phyloP scores from a whole-genome alignment of 768 basidiomycete genomes.

The Leccinellum rugosiceps region DNA sequence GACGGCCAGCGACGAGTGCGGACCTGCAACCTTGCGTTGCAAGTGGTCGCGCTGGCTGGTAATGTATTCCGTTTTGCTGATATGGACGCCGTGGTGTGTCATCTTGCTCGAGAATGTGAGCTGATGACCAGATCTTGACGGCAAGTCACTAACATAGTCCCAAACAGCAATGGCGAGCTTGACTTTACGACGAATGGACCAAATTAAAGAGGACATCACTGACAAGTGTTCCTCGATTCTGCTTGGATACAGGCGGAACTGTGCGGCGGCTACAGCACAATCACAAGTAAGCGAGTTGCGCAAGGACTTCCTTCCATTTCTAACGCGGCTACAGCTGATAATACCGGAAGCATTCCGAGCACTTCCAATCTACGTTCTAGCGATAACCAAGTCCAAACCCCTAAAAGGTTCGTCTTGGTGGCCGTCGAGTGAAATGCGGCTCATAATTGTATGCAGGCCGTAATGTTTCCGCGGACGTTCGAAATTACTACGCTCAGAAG shows the following conservation, averaged over 20 bases:
- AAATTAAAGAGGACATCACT: slow-evolving; percentile 82
- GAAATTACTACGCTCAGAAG: slow-evolving; percentile 79
- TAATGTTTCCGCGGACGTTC: slow-evolving; percentile 89
- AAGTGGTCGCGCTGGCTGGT: slow-evolving; percentile 78
- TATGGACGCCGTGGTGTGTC: slow-evolving; percentile 75
- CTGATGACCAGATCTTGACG: slow-evolving; percentile 2
- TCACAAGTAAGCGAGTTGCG: slow-evolving; percentile 61
- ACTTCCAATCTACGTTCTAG: slow-evolving; percentile 77
- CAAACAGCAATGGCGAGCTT: slow-evolving; percentile 66
- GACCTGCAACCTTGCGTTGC: slow-evolving; percentile 80
- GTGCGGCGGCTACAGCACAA: slow-evolving; percentile 71
- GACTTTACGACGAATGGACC: slow-evolving; percentile 53
- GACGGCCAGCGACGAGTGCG: slow-evolving; percentile 81
- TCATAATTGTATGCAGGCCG: slow-evolving; percentile 48
- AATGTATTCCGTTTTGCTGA: slow-evolving; percentile 92
- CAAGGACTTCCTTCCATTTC: background rate
- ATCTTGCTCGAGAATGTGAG: slow-evolving; percentile 77
- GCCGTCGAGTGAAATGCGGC: background rate
- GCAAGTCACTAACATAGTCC: background rate
- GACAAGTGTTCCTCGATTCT: slow-evolving; percentile 80
- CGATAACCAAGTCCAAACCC: slow-evolving; percentile 84
- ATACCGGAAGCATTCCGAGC: slow-evolving; percentile 91
- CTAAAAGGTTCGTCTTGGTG: slow-evolving; percentile 67
- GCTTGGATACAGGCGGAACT: slow-evolving; percentile 84
- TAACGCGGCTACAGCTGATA: slow-evolving; percentile 59